Evolutionary conservation across 805 yeast genomes (phyloP), one percentile per base, ranked within the genome.

Genomic region (Kodamaea laetipori): DNA sequence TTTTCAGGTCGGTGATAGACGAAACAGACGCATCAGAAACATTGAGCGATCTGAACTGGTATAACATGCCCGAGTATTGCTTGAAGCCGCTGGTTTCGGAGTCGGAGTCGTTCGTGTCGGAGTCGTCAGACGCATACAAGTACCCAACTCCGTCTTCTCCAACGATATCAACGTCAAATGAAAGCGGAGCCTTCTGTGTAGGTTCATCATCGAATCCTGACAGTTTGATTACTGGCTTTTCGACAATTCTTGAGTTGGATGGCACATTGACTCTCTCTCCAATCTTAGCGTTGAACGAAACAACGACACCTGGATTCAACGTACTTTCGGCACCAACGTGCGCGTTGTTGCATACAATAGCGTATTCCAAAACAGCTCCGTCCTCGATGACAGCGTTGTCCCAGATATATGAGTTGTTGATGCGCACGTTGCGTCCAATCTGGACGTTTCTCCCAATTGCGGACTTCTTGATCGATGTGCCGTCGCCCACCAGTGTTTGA

Each of bases 401-500:
- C 96, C 97, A 92, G 36, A 94, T 77, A 58, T 86, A 90, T 13
- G 96, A 82, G 56, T 87, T 82, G 37, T 69, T 76, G 36, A 94
- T 80, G 2, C 51, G 63, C 17, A 85, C 94, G 54, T 86, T 82
- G 40, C 80, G 76, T 23, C 97, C 98, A 54, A 94, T 88, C 43
- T 69, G 76, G 66, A 97, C 90, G 48, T 84, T 77, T 51, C 92
- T 80, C 5, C 99, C 99, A 59, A 94, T 81, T 3, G 86, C 86
- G 17, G 95, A 82, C 41, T 82, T 80, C 44, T 74, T 73, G 30
- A 94, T 74, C 4, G 56, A 50, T 0, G 96, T 70, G 12, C 84
- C 82, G 51, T 85, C 90, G 32, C 96, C 96, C 53, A 94, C 83
- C 31, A 69, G 71, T 0, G 96, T 76, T 40, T 80, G 76, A 1